Percentiles rank a stretch among this genome's conserved stretches.
Evolutionary conservation across 2,329 filamentous ascomycete species (phyloP).

Genomic region (Pseudopyrenochaeta lycopersici): DNA sequence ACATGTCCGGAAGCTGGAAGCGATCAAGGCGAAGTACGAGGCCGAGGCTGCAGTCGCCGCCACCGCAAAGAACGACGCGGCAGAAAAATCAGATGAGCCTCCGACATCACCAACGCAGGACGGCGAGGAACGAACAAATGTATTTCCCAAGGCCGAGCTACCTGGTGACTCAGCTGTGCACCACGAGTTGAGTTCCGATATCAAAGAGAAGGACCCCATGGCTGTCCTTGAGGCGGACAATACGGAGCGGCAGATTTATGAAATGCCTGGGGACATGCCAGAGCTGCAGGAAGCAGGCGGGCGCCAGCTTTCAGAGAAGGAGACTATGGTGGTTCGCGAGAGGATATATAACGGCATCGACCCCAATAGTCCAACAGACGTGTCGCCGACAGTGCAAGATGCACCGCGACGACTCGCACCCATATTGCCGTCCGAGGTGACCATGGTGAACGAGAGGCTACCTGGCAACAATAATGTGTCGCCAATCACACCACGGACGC

Average conservation of each 20-base stretch:
- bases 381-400: conserved; percentile 29
- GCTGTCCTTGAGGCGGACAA: conserved; percentile 45
- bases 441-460: conserved; percentile 36
- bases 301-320: conserved; percentile 58
- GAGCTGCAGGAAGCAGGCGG: conserved; percentile 61
- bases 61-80: conserved; percentile 26
- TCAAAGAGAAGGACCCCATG: conserved; percentile 25
- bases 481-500: conserved; percentile 42
- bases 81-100: conserved; percentile 30
- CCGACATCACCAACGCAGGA: conserved; percentile 33
- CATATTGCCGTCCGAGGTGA: conserved; percentile 37
- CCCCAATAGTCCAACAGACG: conserved; percentile 26
- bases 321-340: conserved; percentile 57
- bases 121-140: conserved; percentile 33
- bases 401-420: conserved; percentile 31
- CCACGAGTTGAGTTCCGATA: conserved; percentile 21
- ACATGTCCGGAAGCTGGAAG: conserved; percentile 27
- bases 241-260: conserved; percentile 53
- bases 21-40: conserved; percentile 35
- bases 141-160: conserved; percentile 59
- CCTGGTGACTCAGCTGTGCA: conserved; percentile 38
- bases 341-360: conserved; percentile 57
- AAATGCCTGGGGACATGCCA: conserved; percentile 65
- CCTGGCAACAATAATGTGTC: conserved; percentile 29
- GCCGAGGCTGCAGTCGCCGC: conserved; percentile 30